Evolutionary conservation across 495 filamentous ascomycete species (phyloP).

Genomic region (Hyphodiscus hymeniophilus): DNA sequence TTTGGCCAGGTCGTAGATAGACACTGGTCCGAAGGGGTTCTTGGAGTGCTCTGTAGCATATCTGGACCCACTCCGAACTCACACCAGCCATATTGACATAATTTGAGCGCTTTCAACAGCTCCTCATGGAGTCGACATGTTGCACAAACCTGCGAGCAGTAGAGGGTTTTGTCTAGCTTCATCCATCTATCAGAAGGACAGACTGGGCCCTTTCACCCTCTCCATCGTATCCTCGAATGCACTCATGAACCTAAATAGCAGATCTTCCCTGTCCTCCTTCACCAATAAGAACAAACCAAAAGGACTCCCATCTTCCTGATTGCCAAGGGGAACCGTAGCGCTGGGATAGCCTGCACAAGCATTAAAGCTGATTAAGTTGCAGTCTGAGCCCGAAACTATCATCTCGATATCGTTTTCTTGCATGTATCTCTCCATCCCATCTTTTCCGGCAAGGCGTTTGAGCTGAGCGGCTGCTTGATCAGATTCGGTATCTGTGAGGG

Average conservation of each 20-base stretch:
- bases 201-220: not conserved
- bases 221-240: conserved; percentile 2
- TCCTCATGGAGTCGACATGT: no score
- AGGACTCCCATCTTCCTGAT: conserved; percentile 4
- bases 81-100: no score
- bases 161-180: no score
- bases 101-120: no score
- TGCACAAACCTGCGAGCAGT: no score
- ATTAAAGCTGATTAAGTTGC: conserved; percentile 4
- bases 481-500: not conserved
- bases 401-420: conserved; percentile 6
- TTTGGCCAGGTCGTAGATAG: no score
- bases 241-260: conserved; percentile 9
- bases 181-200: no score
- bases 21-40: no score
- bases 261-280: conserved; percentile 1
- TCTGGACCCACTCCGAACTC: no score
- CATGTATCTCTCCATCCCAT: conserved; percentile 7
- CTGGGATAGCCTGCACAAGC: conserved; percentile 12
- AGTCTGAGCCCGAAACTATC: conserved; percentile 12
- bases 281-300: conserved; percentile 14
- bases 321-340: conserved; percentile 13
- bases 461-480: not conserved
- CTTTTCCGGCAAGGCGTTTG: not conserved
- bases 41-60: no score